A percentile compares a stretch with the other conserved stretches of the same genome.
These are phyloP conservation scores for Lactarius evosmus DNA, from an alignment of 768 basidiomycete species.

Conservation along the genomic window DNA sequence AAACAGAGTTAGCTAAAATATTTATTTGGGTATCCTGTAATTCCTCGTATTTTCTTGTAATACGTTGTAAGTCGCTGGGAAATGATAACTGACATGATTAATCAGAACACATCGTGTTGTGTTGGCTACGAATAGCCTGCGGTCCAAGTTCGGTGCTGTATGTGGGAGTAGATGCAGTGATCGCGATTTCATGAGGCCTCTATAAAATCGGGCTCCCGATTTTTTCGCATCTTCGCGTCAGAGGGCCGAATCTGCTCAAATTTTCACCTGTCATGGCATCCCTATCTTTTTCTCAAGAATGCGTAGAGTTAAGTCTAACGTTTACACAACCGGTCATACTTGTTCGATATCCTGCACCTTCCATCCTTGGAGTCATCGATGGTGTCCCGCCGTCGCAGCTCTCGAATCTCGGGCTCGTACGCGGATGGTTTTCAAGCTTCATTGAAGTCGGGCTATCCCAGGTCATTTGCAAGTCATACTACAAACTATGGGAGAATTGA, in stretches of 20 bases:
- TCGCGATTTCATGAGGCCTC: no score
- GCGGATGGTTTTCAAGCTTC: constrained; percentile 76
- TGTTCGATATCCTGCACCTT: constrained; percentile 53
- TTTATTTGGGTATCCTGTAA: no score
- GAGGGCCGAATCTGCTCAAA: no score
- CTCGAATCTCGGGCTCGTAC: constrained; percentile 69
- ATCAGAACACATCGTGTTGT: no score
- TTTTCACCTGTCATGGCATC: constrained; percentile 29
- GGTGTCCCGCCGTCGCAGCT: constrained; percentile 87
- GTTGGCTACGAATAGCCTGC: no score
- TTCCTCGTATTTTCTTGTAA: background rate
- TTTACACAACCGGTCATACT: constrained; percentile 65
- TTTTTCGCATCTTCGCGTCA: background rate
- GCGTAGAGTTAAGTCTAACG: constrained; percentile 58
- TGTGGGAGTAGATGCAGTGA: no score
- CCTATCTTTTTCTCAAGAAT: constrained; percentile 35
- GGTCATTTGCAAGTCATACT: constrained; percentile 64
- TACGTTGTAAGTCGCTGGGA: no score
- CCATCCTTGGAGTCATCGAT: constrained; percentile 50
- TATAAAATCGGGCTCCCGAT: no score
- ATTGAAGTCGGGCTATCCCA: constrained; percentile 37
- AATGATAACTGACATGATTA: no score
- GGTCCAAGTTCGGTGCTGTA: no score
- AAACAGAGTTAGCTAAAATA: no score
- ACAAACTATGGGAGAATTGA: no score